These are phyloP conservation scores for Fusarium begoniae DNA, from an alignment of 2,329 filamentous ascomycete genomes.

Conservation along the genomic window DNA sequence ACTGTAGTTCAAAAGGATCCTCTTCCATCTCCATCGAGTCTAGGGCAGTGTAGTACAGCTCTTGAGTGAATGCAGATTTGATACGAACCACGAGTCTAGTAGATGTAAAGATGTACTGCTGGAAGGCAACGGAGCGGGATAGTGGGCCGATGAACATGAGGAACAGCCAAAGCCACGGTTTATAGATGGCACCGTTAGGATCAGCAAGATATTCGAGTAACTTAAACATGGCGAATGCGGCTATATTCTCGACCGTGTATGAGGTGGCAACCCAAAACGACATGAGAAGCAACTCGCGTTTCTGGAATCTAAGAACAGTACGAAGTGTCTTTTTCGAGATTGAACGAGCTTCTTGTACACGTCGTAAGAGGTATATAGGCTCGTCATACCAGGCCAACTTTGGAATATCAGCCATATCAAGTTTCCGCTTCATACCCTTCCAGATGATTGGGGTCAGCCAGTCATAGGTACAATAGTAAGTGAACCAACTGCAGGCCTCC, in stretches of 20 bases:
- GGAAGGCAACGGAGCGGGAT: slow-evolving; percentile 59
- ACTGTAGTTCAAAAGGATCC: slow-evolving; percentile 54
- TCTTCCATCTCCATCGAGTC: slow-evolving; percentile 66
- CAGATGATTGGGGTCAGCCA: slow-evolving; percentile 61
- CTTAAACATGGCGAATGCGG: slow-evolving; percentile 63
- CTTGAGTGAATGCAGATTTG: slow-evolving; percentile 66
- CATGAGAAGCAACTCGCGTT: slow-evolving; percentile 56
- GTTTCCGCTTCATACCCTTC: slow-evolving; percentile 55
- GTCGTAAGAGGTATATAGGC: slow-evolving; percentile 57
- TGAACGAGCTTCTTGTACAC: slow-evolving; percentile 54
- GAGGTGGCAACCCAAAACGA: slow-evolving; percentile 50
- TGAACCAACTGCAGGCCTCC: slow-evolving; percentile 63
- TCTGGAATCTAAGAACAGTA: slow-evolving; percentile 57
- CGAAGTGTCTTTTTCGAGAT: slow-evolving; percentile 55
- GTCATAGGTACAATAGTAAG: slow-evolving; percentile 60
- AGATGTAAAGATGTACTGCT: slow-evolving; percentile 67
- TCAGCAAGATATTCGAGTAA: slow-evolving; percentile 61
- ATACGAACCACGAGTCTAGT: slow-evolving; percentile 65
- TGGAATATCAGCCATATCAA: slow-evolving; percentile 59
- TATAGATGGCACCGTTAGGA: slow-evolving; percentile 55
- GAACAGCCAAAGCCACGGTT: slow-evolving; percentile 63
- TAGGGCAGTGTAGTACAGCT: slow-evolving; percentile 65
- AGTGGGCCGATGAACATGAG: slow-evolving; percentile 62
- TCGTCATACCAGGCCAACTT: slow-evolving; percentile 65
- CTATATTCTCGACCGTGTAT: slow-evolving; percentile 58